Base-by-base conservation (phyloP, 352 stramenopile species). In the Globisporangium lucens region DNA sequence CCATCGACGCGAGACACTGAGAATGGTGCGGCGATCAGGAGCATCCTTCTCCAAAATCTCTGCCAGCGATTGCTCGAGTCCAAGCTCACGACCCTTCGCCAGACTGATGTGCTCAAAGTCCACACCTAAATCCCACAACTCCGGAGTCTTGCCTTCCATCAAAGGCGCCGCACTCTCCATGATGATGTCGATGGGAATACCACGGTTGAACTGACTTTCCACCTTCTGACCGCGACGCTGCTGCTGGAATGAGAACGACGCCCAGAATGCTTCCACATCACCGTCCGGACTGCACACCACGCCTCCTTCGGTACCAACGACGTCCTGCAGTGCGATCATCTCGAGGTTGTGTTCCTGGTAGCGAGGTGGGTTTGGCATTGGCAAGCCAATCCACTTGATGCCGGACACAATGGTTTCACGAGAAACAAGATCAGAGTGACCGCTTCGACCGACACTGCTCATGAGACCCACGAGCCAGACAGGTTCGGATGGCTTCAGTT, bases 21-120 rank as follows among this genome's bases (percentile, higher is more conserved):
- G 70, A 51, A 97, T 90, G 51, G 89, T 90, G 30, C 88, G 80
- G 38, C 80, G 81, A 61, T 92, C 83, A 1, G 83, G 82, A 0
- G 79, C 75, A 49, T 92, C 80, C 27, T 79, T 80, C 75, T 96
- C 83, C 12, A 97, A 73, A 51, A 84, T 77, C 51, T 95, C 78
- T 1, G 90, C 87, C 22, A 95, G 74, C 10, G 80, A 80, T 66
- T 95, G 85, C 13, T 87, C 80, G 7, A 98, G 76, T 8, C 90
- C 90, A 56, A 98, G 83, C 20, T 94, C 91, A 8, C 90, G 86
- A 30, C 85, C 91, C 67, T 96, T 97, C 55, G 90, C 90, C 27
- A 98, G 73, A 69, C 85, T 95, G 60, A 96, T 87, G 67, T 95
- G 84, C 62, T 96, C 85, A 59, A 97, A 92, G 36, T 96, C 90